Evolutionary conservation across 257 asterid genomes (phyloP), one percentile per base, ranked within the genome.

Genomic region (Parsonsia alboflavescens): DNA sequence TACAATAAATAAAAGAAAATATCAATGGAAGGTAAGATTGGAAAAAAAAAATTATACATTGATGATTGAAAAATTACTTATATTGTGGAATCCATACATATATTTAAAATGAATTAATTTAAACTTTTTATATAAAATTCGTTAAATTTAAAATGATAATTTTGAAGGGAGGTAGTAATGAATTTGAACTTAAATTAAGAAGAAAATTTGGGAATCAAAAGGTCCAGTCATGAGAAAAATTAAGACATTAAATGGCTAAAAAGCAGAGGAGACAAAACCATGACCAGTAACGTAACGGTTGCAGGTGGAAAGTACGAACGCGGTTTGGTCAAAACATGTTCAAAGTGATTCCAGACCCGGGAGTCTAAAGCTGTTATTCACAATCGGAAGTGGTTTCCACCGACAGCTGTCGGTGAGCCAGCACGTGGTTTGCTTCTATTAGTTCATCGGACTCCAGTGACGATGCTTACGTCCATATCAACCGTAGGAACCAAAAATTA

Each of bases 301-400:
- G 28, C 49, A 28, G n/a, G 49, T 41, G 33, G 71, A 15, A 42
- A 52, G 76, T 78, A 78, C 39, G 84, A 84, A 82, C 81, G 85
- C 83, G 77, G 50, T 66, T 68, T 26, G 74, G 86, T 83, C 86
- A 81, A 82, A 62, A 62, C 21, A 42, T 68, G 46, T 63, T 50
- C 76, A 56, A 81, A 45, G 46, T 3, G 54, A 69, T 49, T 62
- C 7, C 17, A 0, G 15, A 9, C 16, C 6, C 70, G 26, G 22
- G 33, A 8, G 33, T 0, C 36, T 19, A 24, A 64, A 19, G 39
- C 41, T 6, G 6, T 15, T 15, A 74, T 62, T 70, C 75, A 71
- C 86, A 77, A 71, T 67, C 82, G 88, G 71, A 84, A 36, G 77
- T 68, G n/a, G 3, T 10, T 2, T 42, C n/a, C 70, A 33, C 63